phyloP scores from a whole-genome alignment of 1,284 basidiomycete species.

The Ganoderma lucidum region DNA sequence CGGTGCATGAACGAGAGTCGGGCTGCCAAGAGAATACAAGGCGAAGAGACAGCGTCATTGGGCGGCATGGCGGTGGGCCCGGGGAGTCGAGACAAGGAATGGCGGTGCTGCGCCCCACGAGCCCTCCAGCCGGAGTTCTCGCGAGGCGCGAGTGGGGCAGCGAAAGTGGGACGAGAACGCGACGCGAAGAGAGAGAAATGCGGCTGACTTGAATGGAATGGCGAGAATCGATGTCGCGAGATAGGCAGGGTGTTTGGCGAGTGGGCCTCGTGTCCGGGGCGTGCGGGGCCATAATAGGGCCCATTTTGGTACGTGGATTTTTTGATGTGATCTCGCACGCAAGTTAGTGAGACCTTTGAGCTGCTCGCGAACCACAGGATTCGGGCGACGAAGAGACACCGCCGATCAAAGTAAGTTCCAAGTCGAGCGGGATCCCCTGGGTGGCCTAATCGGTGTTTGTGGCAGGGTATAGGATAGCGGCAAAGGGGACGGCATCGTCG shows the following conservation, averaged over 20 bases:
- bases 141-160: slow-evolving; percentile 8
- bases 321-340: slow-evolving; percentile 13
- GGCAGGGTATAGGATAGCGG: slow-evolving; percentile 1
- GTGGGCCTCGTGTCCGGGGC: slow-evolving; percentile 30
- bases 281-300: slow-evolving; percentile 29
- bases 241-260: slow-evolving; percentile 29
- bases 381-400: not conserved
- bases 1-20: not conserved
- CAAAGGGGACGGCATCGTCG: slow-evolving; percentile 4
- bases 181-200: slow-evolving; percentile 1
- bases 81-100: slow-evolving; percentile 1
- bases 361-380: slow-evolving; percentile 6
- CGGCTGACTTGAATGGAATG: slow-evolving; percentile 8
- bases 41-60: not conserved
- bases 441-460: not conserved
- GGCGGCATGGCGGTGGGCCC: not conserved
- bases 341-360: not conserved
- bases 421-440: not conserved
- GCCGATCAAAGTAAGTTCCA: not conserved
- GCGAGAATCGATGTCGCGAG: slow-evolving; percentile 28
- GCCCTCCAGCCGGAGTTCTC: not conserved
- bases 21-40: not conserved
- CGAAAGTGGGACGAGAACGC: slow-evolving; percentile 8
- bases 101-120: not conserved
- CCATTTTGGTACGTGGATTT: slow-evolving; percentile 21